Percentiles rank a stretch among this genome's conserved stretches.
Conservation (phyloP, 2,329 filamentous ascomycete genomes). For the Teratosphaeria viscida region DNA sequence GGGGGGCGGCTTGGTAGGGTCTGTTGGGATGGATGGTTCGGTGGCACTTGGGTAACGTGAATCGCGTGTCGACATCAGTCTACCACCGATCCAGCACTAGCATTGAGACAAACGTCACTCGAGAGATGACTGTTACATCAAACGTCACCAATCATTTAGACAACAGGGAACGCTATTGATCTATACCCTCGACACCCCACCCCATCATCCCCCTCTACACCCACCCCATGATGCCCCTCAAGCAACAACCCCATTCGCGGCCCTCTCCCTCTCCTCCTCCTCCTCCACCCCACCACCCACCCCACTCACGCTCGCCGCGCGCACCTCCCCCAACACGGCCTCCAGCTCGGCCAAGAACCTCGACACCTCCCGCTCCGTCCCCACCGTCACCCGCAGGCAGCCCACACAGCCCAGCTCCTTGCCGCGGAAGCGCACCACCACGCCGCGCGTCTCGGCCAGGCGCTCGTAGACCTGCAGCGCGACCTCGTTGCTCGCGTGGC, state of each 20-base stretch:
- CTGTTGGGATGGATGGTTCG: too few relatives aligned
- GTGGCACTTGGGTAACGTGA: too few relatives aligned
- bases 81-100: too few relatives aligned
- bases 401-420: constrained; percentile 85
- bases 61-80: too few relatives aligned
- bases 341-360: constrained; percentile 62
- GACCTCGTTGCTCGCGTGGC: constrained; percentile 65
- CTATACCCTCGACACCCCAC: neutral
- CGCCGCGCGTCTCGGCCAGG: constrained; percentile 74
- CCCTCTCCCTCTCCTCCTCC: constrained; percentile 33
- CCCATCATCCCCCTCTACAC: neutral
- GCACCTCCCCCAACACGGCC: constrained; percentile 39
- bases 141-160: too few relatives aligned
- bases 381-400: constrained; percentile 83
- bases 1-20: too few relatives aligned
- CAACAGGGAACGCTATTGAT: too few relatives aligned
- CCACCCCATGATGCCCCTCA: constrained; percentile 12
- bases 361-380: constrained; percentile 76
- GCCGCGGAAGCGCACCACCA: constrained; percentile 87
- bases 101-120: too few relatives aligned
- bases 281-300: constrained; percentile 29
- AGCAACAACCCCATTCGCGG: constrained; percentile 40
- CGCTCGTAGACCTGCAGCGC: constrained; percentile 74
- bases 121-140: too few relatives aligned
- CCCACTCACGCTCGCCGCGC: constrained; percentile 25